These are phyloP conservation scores for Pyricularia sp. DNA, from an alignment of 2,329 filamentous ascomycete genomes.

Conservation along the genomic window DNA sequence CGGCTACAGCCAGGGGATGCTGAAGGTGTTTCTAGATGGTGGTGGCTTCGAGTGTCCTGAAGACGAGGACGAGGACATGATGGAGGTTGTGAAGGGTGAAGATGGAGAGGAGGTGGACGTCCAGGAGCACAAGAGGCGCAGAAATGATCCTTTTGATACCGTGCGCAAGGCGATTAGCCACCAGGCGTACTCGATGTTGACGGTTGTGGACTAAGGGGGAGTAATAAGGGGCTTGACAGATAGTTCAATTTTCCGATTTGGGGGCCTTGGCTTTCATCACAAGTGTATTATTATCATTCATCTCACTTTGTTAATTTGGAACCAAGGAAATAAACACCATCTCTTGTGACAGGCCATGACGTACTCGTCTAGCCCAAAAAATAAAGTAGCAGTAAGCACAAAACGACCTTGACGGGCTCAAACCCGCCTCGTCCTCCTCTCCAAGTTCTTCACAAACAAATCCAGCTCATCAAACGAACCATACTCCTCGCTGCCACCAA, in stretches of 20 bases:
- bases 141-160: conserved; percentile 31
- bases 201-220: conserved; percentile 37
- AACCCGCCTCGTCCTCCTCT: neutral
- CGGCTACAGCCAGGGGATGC: conserved; percentile 47
- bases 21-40: conserved; percentile 46
- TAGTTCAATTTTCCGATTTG: neutral
- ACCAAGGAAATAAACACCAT: neutral
- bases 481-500: conserved; percentile 4
- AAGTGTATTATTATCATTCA: too few species aligned
- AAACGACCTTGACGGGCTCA: too few species aligned
- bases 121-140: conserved; percentile 23
- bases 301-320: neutral
- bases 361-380: neutral
- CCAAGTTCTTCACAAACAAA: conserved; percentile 1
- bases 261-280: too few species aligned
- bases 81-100: conserved; percentile 15
- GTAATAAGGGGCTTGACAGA: neutral
- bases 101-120: conserved; percentile 16
- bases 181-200: conserved; percentile 45
- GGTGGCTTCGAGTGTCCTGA: conserved; percentile 34
- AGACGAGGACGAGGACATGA: conserved; percentile 17
- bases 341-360: neutral
- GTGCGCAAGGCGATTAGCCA: conserved; percentile 43
- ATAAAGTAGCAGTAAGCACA: too few species aligned
- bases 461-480: conserved; percentile 5